These are phyloP conservation scores for Salix udensis DNA, from an alignment of 345 rosid genomes.

Conservation along the genomic window DNA sequence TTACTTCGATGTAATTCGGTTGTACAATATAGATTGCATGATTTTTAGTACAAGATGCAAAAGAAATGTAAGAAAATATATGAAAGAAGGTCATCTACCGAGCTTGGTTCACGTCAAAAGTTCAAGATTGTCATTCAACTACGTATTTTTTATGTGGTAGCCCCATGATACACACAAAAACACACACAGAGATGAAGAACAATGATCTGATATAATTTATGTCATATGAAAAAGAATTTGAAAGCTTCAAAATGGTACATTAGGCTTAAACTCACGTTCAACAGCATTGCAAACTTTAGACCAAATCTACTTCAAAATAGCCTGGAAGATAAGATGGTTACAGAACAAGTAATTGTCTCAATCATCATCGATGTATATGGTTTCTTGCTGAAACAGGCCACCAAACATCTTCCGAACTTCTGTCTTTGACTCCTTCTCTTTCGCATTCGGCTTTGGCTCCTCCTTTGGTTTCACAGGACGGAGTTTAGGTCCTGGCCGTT, in stretches of 20 bases:
- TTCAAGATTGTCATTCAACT: too few species aligned
- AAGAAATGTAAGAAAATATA: too few species aligned
- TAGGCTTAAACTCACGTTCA: not conserved
- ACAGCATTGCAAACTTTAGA: slow-evolving; percentile 1
- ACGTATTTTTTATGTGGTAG: too few species aligned
- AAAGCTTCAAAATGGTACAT: not conserved
- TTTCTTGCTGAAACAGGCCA: slow-evolving; percentile 88
- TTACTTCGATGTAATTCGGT: too few species aligned
- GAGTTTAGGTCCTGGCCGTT: slow-evolving; percentile 26
- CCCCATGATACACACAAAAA: too few species aligned
- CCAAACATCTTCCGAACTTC: slow-evolving; percentile 84
- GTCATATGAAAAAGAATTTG: not conserved
- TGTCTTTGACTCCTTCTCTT: slow-evolving; percentile 37
- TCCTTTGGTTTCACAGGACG: slow-evolving; percentile 23
- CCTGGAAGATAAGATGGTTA: not conserved
- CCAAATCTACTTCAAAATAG: slow-evolving; percentile 11
- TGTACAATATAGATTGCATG: too few species aligned
- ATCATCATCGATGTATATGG: slow-evolving; percentile 76
- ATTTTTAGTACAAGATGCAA: too few species aligned
- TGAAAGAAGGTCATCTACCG: too few species aligned
- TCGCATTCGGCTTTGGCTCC: slow-evolving; percentile 32
- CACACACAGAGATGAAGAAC: too few species aligned
- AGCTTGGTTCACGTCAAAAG: too few species aligned
- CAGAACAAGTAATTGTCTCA: slow-evolving; percentile 23
- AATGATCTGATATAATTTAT: not conserved